Percentiles rank a stretch among this genome's conserved stretches.
Evolutionary conservation across 306 rosid genomes (phyloP).

Genomic region (Medicago ruthenica): DNA sequence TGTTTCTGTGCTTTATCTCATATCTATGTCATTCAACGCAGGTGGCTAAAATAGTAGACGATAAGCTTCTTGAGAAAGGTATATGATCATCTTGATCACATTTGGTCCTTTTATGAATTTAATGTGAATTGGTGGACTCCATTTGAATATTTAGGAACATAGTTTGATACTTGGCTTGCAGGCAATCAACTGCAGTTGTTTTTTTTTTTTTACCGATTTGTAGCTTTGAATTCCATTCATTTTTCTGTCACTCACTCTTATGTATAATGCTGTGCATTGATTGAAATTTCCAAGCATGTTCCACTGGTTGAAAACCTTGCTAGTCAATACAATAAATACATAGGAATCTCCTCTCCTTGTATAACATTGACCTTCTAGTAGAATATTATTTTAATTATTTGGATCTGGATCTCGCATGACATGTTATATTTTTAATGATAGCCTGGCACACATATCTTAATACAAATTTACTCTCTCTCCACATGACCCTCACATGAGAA

Average conservation of each 20-base stretch:
- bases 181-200: not conserved
- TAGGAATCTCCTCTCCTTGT: not conserved
- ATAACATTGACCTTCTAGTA: not conserved
- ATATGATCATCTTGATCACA: constrained; percentile 35
- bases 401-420: constrained; percentile 37
- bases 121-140: constrained; percentile 15
- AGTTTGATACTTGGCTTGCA: constrained; percentile 20
- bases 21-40: constrained; percentile 48
- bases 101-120: constrained; percentile 20
- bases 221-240: not conserved
- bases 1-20: constrained; percentile 14
- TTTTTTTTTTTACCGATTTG: not conserved
- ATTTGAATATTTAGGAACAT: not conserved
- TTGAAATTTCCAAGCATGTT: not conserved
- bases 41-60: constrained; percentile 80
- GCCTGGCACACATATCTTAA: not conserved
- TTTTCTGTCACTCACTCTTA: not conserved
- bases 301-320: not conserved
- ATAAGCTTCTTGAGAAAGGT: constrained; percentile 75
- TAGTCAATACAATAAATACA: constrained; percentile 12
- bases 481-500: constrained; percentile 11
- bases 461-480: not conserved
- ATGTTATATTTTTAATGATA: constrained; percentile 5
- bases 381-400: constrained; percentile 28
- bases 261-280: not conserved